Percentiles rank a stretch among this genome's conserved stretches.
Evolutionary conservation across 108 stramenopile genomes (phyloP).

Genomic region (Skeletonema marinoi): DNA sequence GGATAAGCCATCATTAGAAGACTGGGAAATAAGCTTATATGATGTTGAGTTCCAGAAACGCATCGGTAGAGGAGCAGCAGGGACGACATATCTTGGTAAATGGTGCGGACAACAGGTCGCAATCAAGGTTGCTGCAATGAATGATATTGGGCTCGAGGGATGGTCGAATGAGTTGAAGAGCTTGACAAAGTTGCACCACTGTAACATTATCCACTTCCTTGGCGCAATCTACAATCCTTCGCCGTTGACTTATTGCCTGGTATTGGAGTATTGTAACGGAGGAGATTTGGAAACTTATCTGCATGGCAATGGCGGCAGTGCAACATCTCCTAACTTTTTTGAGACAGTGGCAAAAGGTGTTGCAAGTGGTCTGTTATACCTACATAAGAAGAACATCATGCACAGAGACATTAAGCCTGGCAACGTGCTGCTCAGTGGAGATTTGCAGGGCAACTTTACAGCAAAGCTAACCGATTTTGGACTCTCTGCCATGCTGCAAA

Average conservation of each 20-base stretch:
- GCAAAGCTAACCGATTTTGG: constrained; percentile 83
- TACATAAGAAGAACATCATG: constrained; percentile 60
- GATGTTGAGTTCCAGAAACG: constrained; percentile 70
- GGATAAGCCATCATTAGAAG: constrained; percentile 37
- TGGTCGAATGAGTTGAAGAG: constrained; percentile 67
- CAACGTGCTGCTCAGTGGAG: constrained; percentile 63
- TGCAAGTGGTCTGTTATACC: constrained; percentile 64
- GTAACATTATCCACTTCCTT: constrained; percentile 71
- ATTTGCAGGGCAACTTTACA: constrained; percentile 51
- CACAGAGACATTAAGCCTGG: constrained; percentile 71
- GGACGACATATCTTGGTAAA: constrained; percentile 74
- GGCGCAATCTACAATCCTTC: constrained; percentile 68
- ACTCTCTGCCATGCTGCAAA: constrained; percentile 43
- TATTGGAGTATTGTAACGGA: constrained; percentile 75
- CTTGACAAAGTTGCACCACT: constrained; percentile 70
- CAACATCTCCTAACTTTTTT: constrained; percentile 69
- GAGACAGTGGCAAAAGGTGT: constrained; percentile 54
- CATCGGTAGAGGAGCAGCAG: constrained; percentile 64
- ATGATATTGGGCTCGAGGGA: constrained; percentile 70
- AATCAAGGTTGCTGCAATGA: constrained; percentile 71
- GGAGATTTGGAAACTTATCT: constrained; percentile 61
- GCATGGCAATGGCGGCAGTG: constrained; percentile 3
- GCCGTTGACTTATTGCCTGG: constrained; percentile 72
- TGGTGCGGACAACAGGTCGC: constrained; percentile 70
- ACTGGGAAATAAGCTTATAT: constrained; percentile 77